Conservation (phyloP, 371 early-diverging fungal genomes). For the Mucor racemosus region DNA sequence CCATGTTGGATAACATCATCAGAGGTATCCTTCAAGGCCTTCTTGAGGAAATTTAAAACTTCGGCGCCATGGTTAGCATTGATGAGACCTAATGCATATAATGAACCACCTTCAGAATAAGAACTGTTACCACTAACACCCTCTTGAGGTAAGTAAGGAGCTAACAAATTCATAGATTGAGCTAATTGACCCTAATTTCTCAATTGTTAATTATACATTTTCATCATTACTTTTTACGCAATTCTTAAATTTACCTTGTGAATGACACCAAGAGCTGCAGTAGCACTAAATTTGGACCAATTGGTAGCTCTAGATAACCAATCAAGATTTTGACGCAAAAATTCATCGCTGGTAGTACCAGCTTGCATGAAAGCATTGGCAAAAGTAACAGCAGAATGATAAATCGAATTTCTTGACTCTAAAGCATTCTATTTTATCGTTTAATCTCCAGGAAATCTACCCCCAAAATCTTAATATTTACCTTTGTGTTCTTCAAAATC, state of each 20-base stretch:
- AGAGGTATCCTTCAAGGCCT: constrained; percentile 80
- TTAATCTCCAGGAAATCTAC: not conserved
- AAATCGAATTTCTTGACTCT: constrained; percentile 91
- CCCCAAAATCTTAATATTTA: constrained; percentile 13
- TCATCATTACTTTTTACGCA: too few relatives aligned
- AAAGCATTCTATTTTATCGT: constrained; percentile 64
- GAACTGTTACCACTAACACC: constrained; percentile 78
- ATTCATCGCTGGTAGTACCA: constrained; percentile 98
- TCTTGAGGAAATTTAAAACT: constrained; percentile 82
- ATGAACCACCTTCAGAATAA: constrained; percentile 97
- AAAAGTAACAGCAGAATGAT: constrained; percentile 95
- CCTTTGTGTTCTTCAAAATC: constrained; percentile 93
- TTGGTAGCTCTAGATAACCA: constrained; percentile 97
- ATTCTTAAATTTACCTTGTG: constrained; percentile 71
- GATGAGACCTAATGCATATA: constrained; percentile 98
- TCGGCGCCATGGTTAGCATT: constrained; percentile 91
- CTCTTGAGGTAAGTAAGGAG: constrained; percentile 95
- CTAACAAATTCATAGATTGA: constrained; percentile 82
- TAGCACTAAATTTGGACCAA: constrained; percentile 99
- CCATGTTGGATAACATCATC: constrained; percentile 97
- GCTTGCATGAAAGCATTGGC: constrained; percentile 98
- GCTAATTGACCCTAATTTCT: constrained; percentile 79
- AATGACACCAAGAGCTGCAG: constrained; percentile 98
- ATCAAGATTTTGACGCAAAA: constrained; percentile 96
- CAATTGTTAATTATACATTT: not conserved